Evolutionary conservation across 108 stramenopile genomes (phyloP).

Genomic region (Pseudonitzschia multiseries): DNA sequence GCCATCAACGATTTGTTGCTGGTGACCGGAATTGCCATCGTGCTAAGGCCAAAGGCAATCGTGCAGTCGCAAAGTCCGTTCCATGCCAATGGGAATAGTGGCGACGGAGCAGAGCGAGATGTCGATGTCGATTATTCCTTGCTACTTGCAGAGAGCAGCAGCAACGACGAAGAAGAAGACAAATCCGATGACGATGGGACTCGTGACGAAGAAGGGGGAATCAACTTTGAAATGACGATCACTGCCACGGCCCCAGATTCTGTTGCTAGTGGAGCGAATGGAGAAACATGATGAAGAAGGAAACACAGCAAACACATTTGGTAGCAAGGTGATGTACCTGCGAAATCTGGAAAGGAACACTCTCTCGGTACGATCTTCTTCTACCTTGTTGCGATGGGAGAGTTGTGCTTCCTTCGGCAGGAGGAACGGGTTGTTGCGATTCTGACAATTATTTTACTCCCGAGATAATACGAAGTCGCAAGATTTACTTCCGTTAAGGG

Average conservation of each 20-base stretch:
- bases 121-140: conserved; percentile 4
- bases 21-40: conserved; percentile 10
- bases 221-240: conserved; percentile 1
- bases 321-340: too few relatives aligned
- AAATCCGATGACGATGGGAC: not conserved
- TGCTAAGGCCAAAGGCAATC: not conserved
- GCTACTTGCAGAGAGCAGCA: not conserved
- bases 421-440: too few relatives aligned
- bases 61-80: not conserved
- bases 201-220: not conserved
- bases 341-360: too few relatives aligned
- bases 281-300: too few relatives aligned
- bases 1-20: conserved; percentile 13
- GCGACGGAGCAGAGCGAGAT: not conserved
- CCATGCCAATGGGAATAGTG: not conserved
- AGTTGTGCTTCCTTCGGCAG: too few relatives aligned
- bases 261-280: too few relatives aligned
- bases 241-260: not conserved
- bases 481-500: too few relatives aligned
- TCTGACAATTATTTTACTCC: too few relatives aligned
- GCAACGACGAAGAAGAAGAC: not conserved
- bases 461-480: too few relatives aligned
- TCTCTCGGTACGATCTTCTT: too few relatives aligned
- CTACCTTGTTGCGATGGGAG: too few relatives aligned
- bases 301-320: too few relatives aligned